Percentiles rank a stretch among this genome's conserved stretches.
These are phyloP conservation scores for Populus hybrid DNA, from an alignment of 441 rosid species.

Conservation along the genomic window DNA sequence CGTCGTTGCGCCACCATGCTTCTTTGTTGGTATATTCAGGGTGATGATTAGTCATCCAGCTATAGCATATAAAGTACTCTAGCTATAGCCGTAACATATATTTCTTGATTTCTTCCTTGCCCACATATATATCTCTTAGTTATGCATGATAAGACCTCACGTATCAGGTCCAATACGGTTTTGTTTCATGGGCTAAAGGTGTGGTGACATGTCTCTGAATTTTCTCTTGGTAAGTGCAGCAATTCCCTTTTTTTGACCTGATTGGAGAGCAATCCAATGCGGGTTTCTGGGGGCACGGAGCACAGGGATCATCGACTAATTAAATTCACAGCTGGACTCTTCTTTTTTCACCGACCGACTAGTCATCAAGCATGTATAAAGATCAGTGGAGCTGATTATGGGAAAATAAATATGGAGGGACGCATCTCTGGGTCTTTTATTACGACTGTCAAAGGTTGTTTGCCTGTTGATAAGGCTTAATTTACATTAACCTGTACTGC, in stretches of 20 bases:
- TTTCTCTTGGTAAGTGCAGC: conserved; percentile 18
- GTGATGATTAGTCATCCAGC: conserved; percentile 42
- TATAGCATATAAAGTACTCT: neutral
- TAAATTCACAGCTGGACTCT: neutral
- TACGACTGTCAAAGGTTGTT: neutral
- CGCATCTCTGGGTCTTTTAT: neutral
- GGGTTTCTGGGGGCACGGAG: conserved; percentile 25
- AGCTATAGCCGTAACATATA: neutral
- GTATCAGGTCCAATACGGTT: conserved; percentile 11
- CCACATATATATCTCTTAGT: neutral
- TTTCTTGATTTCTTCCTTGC: neutral
- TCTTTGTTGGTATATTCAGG: conserved; percentile 70
- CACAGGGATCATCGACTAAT: neutral
- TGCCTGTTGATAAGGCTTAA: conserved; percentile 10
- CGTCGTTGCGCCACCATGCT: conserved; percentile 90
- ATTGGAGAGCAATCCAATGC: conserved; percentile 9
- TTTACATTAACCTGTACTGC: neutral
- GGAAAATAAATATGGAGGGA: conserved; percentile 6
- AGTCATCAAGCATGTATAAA: neutral
- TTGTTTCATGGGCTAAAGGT: conserved; percentile 12
- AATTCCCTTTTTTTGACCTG: conserved; percentile 29
- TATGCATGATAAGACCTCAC: neutral
- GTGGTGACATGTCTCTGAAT: neutral
- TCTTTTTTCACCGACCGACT: conserved; percentile 12
- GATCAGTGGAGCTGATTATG: neutral